Conservation (phyloP, 305 asterid species). For the Petunia hybrid region DNA sequence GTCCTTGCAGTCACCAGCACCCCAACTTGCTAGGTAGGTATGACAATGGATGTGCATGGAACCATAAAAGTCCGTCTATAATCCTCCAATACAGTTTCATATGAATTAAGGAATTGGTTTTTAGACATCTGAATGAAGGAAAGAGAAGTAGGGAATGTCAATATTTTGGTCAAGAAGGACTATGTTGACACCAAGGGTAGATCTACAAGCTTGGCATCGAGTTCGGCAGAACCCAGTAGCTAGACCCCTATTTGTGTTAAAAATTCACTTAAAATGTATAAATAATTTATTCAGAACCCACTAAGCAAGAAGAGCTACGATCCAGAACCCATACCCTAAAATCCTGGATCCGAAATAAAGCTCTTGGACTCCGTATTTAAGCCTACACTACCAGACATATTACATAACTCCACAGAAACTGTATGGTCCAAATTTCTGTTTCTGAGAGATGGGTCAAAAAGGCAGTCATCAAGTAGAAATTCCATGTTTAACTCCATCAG, state of each 20-base stretch:
- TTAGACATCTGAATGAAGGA: constrained; percentile 5
- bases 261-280: too few relatives aligned
- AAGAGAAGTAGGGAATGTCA: neutral
- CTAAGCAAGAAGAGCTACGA: too few relatives aligned
- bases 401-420: neutral
- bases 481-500: constrained; percentile 7
- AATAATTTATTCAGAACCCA: too few relatives aligned
- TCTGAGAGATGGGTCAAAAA: neutral
- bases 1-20: neutral
- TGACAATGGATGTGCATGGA: neutral
- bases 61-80: neutral
- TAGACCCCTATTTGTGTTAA: too few relatives aligned
- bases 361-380: neutral
- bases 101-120: constrained; percentile 6
- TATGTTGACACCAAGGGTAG: neutral
- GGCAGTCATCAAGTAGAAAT: constrained; percentile 7
- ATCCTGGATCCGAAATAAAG: neutral
- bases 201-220: too few relatives aligned
- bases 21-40: neutral
- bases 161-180: neutral
- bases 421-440: constrained; percentile 11
- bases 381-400: constrained; percentile 8
- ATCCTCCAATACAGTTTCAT: neutral
- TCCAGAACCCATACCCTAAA: too few relatives aligned
- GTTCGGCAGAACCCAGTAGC: too few relatives aligned